Evolutionary conservation across 2,329 filamentous ascomycete species (phyloP), one percentile per base, ranked within the genome.

Genomic region (Geosmithia putterillii): DNA sequence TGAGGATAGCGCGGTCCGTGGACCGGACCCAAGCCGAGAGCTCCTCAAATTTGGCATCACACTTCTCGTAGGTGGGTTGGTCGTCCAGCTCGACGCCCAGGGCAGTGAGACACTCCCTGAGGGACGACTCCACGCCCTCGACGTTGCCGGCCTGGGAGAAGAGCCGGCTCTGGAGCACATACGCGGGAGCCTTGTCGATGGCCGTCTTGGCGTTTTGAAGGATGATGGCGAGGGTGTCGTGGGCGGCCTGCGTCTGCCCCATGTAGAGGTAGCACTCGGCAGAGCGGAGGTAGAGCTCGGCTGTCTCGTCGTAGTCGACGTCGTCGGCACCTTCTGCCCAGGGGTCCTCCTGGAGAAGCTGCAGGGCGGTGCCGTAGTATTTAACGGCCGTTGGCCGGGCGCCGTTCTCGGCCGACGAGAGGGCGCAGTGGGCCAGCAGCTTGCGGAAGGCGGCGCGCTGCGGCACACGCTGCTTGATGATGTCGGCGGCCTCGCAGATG

Each of bases 231-330:
- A 95, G 72, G n/a, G 90, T 64, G 22, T 70, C 66, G 37, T 81
- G 73, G 19, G 86, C 84, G 42, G 81, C 73, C 2, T 73, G 66
- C 46, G 81, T 76, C 49, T 87, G 76, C 4, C 79, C 79, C 67
- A 89, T 82, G 54, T 85, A 87, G 54, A 88, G 78, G 51, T 86
- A 82, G 56, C 86, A 87, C 58, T 95, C 88, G 3, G 88, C 85
- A 4, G 86, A 79, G 43, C 84, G 79, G 4, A 88, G 79, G 57
- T 86, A 81, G 2, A 94, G 69, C 48, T 82, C 79, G 48, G 94
- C 70, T 0, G 88, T 94, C 63, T 96, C 90, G 10, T 87, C 80
- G 53, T 95, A 95, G 39, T 79, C 83, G 1, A 84, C 81, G 56
- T 95, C 90, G 5, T 76, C 71, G 14, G 65, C 60, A 7, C 68